Evolutionary conservation across 1,284 basidiomycete genomes (phyloP), one percentile per base, ranked within the genome.

Genomic region (Porodaedalea pini): DNA sequence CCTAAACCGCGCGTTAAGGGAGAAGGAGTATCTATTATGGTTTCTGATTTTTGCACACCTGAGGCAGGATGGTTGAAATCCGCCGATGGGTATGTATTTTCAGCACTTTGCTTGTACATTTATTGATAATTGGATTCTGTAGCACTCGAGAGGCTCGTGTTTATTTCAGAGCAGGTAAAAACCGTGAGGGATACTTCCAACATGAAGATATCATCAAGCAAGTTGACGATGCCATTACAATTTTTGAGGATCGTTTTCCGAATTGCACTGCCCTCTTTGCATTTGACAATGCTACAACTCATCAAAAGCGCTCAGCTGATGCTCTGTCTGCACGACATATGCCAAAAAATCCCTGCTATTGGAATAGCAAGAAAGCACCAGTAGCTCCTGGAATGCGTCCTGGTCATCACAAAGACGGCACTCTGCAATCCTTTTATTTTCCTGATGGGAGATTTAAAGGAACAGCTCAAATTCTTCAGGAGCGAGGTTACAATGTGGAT

Each of bases 1-100:
- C 63, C 73, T 0, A 65, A 56, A 47, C 72, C 74, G n/a, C 65
- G 69, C 36, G 51, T 62, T 17, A 78, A 78, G 60, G 74, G 74
- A 21, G 70, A 76, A 58, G 75, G 75, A 0, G 57, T 56, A 6
- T 74, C 73, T 63, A 66, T 65, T 2, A 68, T 67, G 64, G 53
- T 64, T 1, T 56, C 64, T 0, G 61, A 67, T 41, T 67, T 66
- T 55, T 49, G 64, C 6, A 60, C 57, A 1, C 27, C 60, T 6
- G 59, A 65, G 27, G 60, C 40, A 23, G 63, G 61, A 1, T 57
- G 55, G 45, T 50, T 67, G 11, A 36, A 39, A 23, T 32, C 43
- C 47, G 5, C 4, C 17, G 40, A 55, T 64, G 56, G 51, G 51
- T 62, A 57, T 17, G 54, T 56, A 45, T 55, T 37, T 37, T 17